phyloP scores from a whole-genome alignment of 345 rosid species.

The Citrus mangshanensis region DNA sequence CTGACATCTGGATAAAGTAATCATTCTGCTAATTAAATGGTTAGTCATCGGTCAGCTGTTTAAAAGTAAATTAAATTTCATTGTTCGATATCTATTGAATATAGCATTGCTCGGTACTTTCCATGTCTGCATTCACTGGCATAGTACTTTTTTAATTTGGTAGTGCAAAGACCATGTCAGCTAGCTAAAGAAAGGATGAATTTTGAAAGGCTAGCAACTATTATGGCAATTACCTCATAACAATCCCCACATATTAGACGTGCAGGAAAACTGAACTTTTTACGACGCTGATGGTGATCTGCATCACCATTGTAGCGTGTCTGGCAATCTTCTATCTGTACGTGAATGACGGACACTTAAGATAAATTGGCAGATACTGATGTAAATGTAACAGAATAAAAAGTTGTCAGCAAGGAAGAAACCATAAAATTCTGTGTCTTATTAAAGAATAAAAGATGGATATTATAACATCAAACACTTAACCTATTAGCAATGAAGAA shows the following conservation, averaged over 20 bases:
- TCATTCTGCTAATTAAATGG: not conserved
- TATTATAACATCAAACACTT: not conserved
- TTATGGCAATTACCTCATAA: conserved; percentile 63
- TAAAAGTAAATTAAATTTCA: not conserved
- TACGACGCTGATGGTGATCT: conserved; percentile 89
- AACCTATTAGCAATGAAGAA: not conserved
- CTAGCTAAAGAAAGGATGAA: not conserved
- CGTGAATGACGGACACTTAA: not conserved
- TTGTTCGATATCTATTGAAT: not conserved
- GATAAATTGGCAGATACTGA: not conserved
- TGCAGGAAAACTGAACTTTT: conserved; percentile 90
- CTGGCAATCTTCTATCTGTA: conserved; percentile 95
- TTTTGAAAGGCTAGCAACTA: not conserved
- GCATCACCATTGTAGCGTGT: conserved; percentile 97
- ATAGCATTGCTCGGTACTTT: not conserved
- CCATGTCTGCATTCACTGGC: not conserved
- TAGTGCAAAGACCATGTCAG: not conserved
- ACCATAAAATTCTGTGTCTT: not conserved
- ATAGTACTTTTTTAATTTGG: not conserved
- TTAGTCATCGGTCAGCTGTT: not conserved
- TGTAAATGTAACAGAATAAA: not conserved
- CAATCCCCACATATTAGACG: conserved; percentile 94
- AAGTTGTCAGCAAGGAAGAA: not conserved
- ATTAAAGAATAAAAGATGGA: not conserved
- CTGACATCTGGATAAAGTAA: not conserved